phyloP scores from a whole-genome alignment of 306 rosid species.

The Citrullus amarus region DNA sequence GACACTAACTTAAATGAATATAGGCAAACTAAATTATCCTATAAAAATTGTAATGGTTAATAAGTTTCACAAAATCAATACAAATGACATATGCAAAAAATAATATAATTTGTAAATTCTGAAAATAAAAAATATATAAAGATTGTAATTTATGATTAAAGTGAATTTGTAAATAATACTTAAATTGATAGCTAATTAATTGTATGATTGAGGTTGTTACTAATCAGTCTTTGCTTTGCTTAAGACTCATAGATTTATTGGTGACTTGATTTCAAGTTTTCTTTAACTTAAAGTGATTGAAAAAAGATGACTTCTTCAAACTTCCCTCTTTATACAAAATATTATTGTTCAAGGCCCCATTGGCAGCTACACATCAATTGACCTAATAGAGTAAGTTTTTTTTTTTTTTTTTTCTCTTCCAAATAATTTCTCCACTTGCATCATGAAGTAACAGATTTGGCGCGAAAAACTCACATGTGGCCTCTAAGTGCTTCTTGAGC shows the following conservation, averaged over 20 bases:
- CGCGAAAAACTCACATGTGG: too few species aligned
- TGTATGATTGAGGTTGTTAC: neutral
- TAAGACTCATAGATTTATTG: too few species aligned
- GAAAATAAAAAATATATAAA: too few species aligned
- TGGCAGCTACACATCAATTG: neutral
- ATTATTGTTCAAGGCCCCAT: neutral
- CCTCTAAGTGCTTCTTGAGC: too few species aligned
- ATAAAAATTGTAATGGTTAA: too few species aligned
- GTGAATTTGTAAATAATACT: neutral
- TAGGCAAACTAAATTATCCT: neutral
- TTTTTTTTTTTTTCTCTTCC: neutral
- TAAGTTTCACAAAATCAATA: too few species aligned
- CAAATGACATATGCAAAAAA: too few species aligned
- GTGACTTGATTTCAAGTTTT: conserved; percentile 3
- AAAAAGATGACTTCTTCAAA: neutral
- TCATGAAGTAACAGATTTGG: neutral
- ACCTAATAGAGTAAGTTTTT: neutral
- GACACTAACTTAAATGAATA: neutral
- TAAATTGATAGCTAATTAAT: neutral
- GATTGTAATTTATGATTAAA: too few species aligned
- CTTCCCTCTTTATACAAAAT: neutral
- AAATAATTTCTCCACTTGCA: neutral
- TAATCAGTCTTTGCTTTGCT: too few species aligned
- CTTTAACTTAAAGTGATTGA: conserved; percentile 32
- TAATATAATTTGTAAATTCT: too few species aligned